Evolutionary conservation across 345 rosid genomes (phyloP).

Genomic region (Triadica sebifera): DNA sequence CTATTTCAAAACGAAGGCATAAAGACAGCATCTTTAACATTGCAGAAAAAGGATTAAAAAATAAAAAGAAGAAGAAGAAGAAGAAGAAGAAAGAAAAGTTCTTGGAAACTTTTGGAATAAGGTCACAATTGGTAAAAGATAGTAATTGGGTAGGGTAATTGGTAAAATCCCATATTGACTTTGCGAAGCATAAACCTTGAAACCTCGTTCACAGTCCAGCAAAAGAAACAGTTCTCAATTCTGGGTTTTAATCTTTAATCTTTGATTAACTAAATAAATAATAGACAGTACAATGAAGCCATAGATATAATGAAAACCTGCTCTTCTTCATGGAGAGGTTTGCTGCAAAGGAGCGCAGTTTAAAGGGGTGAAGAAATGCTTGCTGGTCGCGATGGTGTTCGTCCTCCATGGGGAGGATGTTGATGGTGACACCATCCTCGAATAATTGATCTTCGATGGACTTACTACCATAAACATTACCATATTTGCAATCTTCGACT

Average conservation of each 20-base stretch:
- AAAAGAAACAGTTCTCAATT: not conserved
- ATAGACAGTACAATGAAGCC: not conserved
- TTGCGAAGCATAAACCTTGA: not conserved
- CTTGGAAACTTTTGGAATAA: no score
- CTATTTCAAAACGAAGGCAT: no score
- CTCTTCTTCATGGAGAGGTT: constrained; percentile 31
- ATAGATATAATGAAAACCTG: constrained; percentile 10
- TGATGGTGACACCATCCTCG: not conserved
- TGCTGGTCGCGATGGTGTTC: not conserved
- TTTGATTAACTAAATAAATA: not conserved
- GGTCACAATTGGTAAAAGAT: no score
- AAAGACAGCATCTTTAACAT: no score
- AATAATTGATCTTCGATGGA: constrained; percentile 11
- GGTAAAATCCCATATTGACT: not conserved
- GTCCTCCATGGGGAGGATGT: constrained; percentile 4
- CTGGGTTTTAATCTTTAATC: not conserved
- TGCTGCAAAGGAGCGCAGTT: constrained; percentile 43
- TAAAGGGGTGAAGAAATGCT: constrained; percentile 29
- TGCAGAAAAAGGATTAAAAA: no score
- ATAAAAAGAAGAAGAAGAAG: no score
- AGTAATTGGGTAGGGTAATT: no score
- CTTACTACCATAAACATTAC: constrained; percentile 20
- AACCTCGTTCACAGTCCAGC: not conserved
- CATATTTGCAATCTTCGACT: not conserved
- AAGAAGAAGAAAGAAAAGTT: no score